Conservation (phyloP, 306 rosid species). For the Neltuma alba region DNA sequence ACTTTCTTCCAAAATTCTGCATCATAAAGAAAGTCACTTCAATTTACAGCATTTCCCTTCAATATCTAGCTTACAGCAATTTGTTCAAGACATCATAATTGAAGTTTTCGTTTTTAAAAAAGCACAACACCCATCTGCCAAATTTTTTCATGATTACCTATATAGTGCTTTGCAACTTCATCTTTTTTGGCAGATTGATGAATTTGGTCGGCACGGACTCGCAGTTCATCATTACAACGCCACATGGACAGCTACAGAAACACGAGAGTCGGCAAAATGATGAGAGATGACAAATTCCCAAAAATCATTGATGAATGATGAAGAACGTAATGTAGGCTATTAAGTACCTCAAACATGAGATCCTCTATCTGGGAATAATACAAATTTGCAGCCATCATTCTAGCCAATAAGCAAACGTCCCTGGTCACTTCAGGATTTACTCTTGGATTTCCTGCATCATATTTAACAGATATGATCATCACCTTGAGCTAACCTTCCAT, state of each 20-base stretch:
- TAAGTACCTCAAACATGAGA: slow-evolving; percentile 93
- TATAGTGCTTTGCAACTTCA: slow-evolving; percentile 94
- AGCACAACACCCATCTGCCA: not conserved
- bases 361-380: slow-evolving; percentile 98
- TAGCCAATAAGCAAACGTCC: slow-evolving; percentile 94
- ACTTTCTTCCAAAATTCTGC: slow-evolving; percentile 93
- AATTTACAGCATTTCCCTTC: not conserved
- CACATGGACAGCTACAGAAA: slow-evolving; percentile 91
- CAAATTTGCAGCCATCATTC: slow-evolving; percentile 99
- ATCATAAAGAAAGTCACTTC: slow-evolving; percentile 27
- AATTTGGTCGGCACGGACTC: slow-evolving; percentile 73
- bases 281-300: slow-evolving; percentile 13
- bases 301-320: slow-evolving; percentile 13
- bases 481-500: not conserved
- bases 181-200: slow-evolving; percentile 75
- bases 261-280: slow-evolving; percentile 30
- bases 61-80: slow-evolving; percentile 14
- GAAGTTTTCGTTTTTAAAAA: not conserved
- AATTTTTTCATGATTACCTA: slow-evolving; percentile 56
- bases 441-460: slow-evolving; percentile 87
- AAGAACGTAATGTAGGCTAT: slow-evolving; percentile 27
- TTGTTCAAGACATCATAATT: slow-evolving; percentile 27
- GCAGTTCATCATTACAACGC: slow-evolving; percentile 98
- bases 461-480: slow-evolving; percentile 28
- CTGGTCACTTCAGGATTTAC: slow-evolving; percentile 99